Percentiles rank a stretch among this genome's conserved stretches.
phyloP scores from a whole-genome alignment of 192 early-diverging fungal species.

The Spizellomyces punctatus region DNA sequence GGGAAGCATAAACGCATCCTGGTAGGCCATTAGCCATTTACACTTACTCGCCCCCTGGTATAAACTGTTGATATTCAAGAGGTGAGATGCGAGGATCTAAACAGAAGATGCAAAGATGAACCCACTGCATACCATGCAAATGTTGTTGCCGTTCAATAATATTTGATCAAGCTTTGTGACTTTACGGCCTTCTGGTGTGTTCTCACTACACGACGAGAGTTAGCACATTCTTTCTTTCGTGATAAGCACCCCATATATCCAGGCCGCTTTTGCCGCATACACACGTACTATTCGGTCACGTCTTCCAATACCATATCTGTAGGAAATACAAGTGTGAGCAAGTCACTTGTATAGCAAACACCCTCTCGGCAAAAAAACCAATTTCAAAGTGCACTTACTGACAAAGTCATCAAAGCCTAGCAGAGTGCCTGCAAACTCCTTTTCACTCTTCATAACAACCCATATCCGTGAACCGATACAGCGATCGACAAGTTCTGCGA shows the following conservation, averaged over 20 bases:
- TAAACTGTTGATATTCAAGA: slow-evolving; percentile 28
- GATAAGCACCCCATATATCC: background rate
- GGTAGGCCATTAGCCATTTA: background rate
- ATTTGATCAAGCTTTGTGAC: slow-evolving; percentile 84
- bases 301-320: slow-evolving; percentile 95
- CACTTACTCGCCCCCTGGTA: slow-evolving; percentile 50
- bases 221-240: too few species aligned
- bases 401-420: slow-evolving; percentile 99
- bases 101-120: background rate
- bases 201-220: slow-evolving; percentile 55
- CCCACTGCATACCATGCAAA: slow-evolving; percentile 77
- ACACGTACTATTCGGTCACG: slow-evolving; percentile 89
- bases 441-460: slow-evolving; percentile 97
- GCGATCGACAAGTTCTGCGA: slow-evolving; percentile 92
- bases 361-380: background rate
- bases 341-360: background rate
- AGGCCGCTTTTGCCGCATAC: too few species aligned
- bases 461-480: slow-evolving; percentile 97
- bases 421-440: slow-evolving; percentile 95
- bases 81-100: too few species aligned
- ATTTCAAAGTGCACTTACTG: slow-evolving; percentile 52
- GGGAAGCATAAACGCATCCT: background rate
- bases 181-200: slow-evolving; percentile 75
- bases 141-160: slow-evolving; percentile 95
- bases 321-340: background rate